phyloP scores from a whole-genome alignment of 2,329 filamentous ascomycete species.

The Didymella sp. region DNA sequence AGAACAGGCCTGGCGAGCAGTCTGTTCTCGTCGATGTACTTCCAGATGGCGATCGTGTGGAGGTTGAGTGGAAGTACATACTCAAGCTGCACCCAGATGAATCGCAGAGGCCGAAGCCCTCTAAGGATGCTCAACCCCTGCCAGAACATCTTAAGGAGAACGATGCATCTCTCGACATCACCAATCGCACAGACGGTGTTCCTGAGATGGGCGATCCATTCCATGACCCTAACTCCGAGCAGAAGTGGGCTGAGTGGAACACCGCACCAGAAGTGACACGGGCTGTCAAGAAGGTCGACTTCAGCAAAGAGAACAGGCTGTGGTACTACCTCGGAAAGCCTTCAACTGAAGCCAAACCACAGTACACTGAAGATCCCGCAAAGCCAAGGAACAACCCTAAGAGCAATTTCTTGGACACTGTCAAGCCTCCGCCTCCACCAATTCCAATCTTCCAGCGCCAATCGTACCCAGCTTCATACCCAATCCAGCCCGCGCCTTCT shows the following conservation, averaged over 20 bases:
- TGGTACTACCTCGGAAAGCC: constrained; percentile 88
- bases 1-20: constrained; percentile 79
- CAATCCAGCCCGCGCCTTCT: constrained; percentile 54
- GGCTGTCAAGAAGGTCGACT: constrained; percentile 72
- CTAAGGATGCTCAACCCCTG: constrained; percentile 73
- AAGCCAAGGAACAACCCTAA: constrained; percentile 69
- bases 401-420: constrained; percentile 75
- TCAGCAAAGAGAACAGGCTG: constrained; percentile 74
- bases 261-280: constrained; percentile 52
- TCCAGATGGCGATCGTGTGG: constrained; percentile 79
- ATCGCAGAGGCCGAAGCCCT: constrained; percentile 76
- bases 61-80: constrained; percentile 86
- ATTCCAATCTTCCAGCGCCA: constrained; percentile 40
- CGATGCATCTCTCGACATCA: constrained; percentile 52
- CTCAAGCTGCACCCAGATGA: constrained; percentile 74
- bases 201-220: constrained; percentile 57
- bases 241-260: constrained; percentile 73
- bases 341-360: constrained; percentile 88
- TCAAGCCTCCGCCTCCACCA: constrained; percentile 54
- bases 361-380: constrained; percentile 82
- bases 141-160: constrained; percentile 62
- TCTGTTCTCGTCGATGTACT: constrained; percentile 81
- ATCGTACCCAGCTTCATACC: constrained; percentile 50
- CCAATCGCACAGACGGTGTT: constrained; percentile 59
- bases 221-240: constrained; percentile 53